Percentiles rank a stretch among this genome's conserved stretches.
These are phyloP conservation scores for Calonectria pteridis DNA, from an alignment of 2,329 filamentous ascomycete species.

Conservation along the genomic window DNA sequence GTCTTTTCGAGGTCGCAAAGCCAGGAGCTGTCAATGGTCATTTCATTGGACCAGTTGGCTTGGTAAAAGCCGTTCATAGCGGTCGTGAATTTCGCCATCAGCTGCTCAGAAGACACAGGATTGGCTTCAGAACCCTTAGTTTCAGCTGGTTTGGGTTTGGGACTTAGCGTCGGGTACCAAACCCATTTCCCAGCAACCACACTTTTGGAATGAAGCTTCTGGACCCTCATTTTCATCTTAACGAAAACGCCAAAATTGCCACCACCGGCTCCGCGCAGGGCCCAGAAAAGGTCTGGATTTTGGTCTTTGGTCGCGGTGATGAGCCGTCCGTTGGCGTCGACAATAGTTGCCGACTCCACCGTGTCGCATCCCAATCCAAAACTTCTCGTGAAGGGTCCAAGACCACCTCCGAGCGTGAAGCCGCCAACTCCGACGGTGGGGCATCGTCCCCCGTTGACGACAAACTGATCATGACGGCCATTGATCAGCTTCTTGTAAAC, in stretches of 20 bases:
- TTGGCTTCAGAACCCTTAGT: too few relatives aligned
- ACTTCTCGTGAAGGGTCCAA: background rate
- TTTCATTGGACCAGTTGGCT: background rate
- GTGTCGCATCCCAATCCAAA: constrained; percentile 1
- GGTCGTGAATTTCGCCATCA: too few relatives aligned
- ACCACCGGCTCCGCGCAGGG: background rate
- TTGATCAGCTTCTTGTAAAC: background rate
- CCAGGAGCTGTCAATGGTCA: background rate
- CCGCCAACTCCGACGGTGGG: background rate
- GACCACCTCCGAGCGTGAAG: background rate
- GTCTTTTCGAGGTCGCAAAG: background rate
- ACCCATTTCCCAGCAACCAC: background rate
- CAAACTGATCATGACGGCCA: background rate
- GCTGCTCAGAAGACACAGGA: too few relatives aligned
- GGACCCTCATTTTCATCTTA: background rate
- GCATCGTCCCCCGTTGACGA: background rate
- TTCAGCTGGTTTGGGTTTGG: too few relatives aligned
- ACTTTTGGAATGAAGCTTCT: background rate
- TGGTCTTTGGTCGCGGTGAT: background rate
- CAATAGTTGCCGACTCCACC: background rate
- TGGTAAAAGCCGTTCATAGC: background rate
- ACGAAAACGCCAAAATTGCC: background rate
- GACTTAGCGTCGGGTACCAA: background rate
- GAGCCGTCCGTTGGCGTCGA: background rate
- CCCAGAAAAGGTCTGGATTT: background rate